Evolutionary conservation across 1,284 basidiomycete species (phyloP).

Genomic region (Ceratobasidium sp.): DNA sequence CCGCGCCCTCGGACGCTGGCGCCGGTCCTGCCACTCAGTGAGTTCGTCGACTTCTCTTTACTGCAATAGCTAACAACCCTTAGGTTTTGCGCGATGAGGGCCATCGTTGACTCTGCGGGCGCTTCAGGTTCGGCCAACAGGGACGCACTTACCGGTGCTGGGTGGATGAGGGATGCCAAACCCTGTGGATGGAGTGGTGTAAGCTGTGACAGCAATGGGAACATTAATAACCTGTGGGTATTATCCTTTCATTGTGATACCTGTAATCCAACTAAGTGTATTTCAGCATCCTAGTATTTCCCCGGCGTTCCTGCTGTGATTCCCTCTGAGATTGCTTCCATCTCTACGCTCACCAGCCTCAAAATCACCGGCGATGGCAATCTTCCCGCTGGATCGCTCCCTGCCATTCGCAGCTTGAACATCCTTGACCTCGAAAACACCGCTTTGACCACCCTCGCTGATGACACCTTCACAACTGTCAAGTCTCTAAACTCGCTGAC

Average conservation of each 20-base stretch:
- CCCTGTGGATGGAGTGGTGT: constrained; percentile 61
- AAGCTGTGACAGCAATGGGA: constrained; percentile 53
- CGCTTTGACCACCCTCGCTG: constrained; percentile 50
- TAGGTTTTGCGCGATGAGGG: constrained; percentile 56
- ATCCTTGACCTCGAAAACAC: constrained; percentile 58
- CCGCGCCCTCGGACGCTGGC: constrained; percentile 38
- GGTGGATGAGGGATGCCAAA: constrained; percentile 57
- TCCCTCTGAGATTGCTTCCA: constrained; percentile 53
- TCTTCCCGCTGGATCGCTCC: constrained; percentile 54
- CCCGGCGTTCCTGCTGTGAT: constrained; percentile 57
- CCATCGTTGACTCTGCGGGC: constrained; percentile 56
- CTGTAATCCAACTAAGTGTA: background rate
- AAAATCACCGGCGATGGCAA: constrained; percentile 54
- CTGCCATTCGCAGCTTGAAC: constrained; percentile 52
- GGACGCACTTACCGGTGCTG: constrained; percentile 54
- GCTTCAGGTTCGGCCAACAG: constrained; percentile 47
- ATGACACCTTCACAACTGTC: constrained; percentile 49
- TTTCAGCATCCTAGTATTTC: constrained; percentile 54
- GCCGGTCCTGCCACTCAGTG: constrained; percentile 31
- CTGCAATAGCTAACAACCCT: background rate
- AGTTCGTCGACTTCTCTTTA: background rate
- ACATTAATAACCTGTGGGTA: constrained; percentile 56
- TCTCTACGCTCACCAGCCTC: constrained; percentile 54
- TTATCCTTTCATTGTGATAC: background rate
- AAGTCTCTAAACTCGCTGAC: constrained; percentile 53